Conservation (phyloP, 116 monocot species). For the Zostera marina region DNA sequence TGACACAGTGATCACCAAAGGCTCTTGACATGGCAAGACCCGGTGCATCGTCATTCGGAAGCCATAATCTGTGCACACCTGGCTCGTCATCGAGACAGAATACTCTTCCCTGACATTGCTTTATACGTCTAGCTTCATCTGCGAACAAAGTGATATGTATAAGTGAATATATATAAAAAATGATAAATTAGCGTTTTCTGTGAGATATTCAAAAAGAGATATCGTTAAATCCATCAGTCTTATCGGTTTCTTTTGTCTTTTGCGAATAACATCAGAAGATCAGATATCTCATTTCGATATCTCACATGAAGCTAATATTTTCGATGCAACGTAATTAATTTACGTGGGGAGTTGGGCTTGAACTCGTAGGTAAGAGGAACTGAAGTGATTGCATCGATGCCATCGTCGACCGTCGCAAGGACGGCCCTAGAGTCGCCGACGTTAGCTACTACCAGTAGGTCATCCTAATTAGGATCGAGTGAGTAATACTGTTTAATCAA, state of each 20-base stretch:
- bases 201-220: no score
- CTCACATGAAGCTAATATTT: no score
- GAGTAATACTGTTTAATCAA: no score
- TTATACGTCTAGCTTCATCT: slow-evolving; percentile 85
- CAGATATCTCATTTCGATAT: no score
- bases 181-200: no score
- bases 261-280: no score
- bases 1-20: slow-evolving; percentile 81
- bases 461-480: slow-evolving; percentile 54
- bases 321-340: no score
- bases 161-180: no score
- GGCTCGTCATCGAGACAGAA: slow-evolving; percentile 78
- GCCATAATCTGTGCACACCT: slow-evolving; percentile 71
- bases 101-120: slow-evolving; percentile 52
- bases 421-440: slow-evolving; percentile 91
- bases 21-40: slow-evolving; percentile 95
- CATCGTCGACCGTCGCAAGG: slow-evolving; percentile 41
- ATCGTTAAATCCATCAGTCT: no score
- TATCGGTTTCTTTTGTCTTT: no score
- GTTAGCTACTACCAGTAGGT: slow-evolving; percentile 62
- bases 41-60: slow-evolving; percentile 42
- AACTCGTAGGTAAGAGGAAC: slow-evolving; percentile 72
- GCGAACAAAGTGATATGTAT: no score
- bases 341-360: slow-evolving; percentile 70
- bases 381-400: slow-evolving; percentile 35